These are phyloP conservation scores for Colletotrichum tamarilloi DNA, from an alignment of 2,329 filamentous ascomycete genomes.

Conservation along the genomic window DNA sequence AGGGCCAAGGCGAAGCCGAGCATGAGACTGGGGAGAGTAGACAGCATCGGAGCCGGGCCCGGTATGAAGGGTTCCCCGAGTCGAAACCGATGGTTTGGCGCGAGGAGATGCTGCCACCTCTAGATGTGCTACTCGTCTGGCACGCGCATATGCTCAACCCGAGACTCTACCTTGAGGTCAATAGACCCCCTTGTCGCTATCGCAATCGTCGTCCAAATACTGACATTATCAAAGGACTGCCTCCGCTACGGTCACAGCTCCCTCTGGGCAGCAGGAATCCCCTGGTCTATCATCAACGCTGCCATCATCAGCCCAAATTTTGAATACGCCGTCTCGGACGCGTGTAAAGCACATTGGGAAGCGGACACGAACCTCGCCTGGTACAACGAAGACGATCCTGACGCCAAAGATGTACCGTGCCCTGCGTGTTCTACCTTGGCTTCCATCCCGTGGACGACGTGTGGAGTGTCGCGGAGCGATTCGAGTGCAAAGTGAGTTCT, in stretches of 20 bases:
- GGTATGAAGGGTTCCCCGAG: slow-evolving; percentile 42
- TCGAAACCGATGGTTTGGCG: slow-evolving; percentile 45
- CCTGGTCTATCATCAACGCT: slow-evolving; percentile 67
- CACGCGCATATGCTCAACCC: slow-evolving; percentile 79
- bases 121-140: slow-evolving; percentile 80
- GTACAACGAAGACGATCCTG: slow-evolving; percentile 63
- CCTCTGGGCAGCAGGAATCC: slow-evolving; percentile 69
- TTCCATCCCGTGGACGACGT: slow-evolving; percentile 66
- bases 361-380: slow-evolving; percentile 59
- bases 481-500: slow-evolving; percentile 38
- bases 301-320: slow-evolving; percentile 64
- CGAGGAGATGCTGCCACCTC: slow-evolving; percentile 58
- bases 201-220: background rate
- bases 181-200: background rate
- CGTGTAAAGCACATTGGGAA: slow-evolving; percentile 56
- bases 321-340: slow-evolving; percentile 58
- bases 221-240: slow-evolving; percentile 57
- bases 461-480: slow-evolving; percentile 46
- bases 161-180: slow-evolving; percentile 66
- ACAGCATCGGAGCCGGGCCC: slow-evolving; percentile 19
- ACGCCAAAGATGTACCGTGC: slow-evolving; percentile 59
- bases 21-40: background rate
- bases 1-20: no score
- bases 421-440: slow-evolving; percentile 55
- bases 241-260: slow-evolving; percentile 62